phyloP scores from a whole-genome alignment of 768 basidiomycete species.

The Daedaleopsis sinensis region DNA sequence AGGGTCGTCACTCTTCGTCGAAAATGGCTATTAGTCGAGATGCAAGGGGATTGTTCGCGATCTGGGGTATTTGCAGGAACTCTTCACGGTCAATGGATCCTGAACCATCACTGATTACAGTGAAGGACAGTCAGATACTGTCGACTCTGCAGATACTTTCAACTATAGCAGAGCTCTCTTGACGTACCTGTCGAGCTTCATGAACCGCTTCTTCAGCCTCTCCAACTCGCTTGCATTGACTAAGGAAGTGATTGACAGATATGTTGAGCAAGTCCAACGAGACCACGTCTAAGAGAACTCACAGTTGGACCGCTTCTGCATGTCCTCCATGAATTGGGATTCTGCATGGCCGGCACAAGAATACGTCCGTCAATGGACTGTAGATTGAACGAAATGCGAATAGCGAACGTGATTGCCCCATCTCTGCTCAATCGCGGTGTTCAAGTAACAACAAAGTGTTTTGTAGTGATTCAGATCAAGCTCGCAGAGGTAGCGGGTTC shows the following conservation, averaged over 20 bases:
- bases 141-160: no score
- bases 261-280: background rate
- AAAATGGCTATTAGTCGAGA: constrained; percentile 99
- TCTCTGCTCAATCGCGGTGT: constrained; percentile 36
- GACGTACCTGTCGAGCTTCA: constrained; percentile 93
- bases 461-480: background rate
- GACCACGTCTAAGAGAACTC: constrained; percentile 36
- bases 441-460: background rate
- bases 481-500: background rate
- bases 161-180: background rate
- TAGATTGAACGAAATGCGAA: constrained; percentile 8
- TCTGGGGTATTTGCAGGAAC: constrained; percentile 98
- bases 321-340: constrained; percentile 97
- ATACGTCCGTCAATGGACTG: constrained; percentile 9
- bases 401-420: constrained; percentile 85
- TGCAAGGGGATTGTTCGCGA: constrained; percentile 95
- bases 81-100: constrained; percentile 99
- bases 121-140: background rate
- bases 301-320: constrained; percentile 98
- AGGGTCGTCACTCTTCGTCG: constrained; percentile 87
- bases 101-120: constrained; percentile 78
- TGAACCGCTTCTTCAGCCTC: constrained; percentile 96
- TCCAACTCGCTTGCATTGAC: constrained; percentile 96
- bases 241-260: constrained; percentile 33
- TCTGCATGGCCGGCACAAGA: constrained; percentile 42